phyloP scores from a whole-genome alignment of 2,329 filamentous ascomycete species.

The Teratosphaeriaceae sp. region DNA sequence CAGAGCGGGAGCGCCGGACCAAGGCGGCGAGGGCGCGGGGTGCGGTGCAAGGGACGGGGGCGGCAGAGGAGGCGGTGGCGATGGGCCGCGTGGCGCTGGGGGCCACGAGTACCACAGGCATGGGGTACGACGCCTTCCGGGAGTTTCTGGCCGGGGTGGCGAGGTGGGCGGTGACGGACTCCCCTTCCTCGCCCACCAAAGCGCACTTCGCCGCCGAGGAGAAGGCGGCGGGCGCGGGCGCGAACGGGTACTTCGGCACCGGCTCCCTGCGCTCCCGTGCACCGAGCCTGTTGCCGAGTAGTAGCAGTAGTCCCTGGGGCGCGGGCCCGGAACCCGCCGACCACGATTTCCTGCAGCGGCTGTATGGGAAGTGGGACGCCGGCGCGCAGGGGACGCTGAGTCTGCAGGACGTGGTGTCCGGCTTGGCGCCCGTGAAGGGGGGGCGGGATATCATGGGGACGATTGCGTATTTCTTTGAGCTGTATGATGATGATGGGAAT shows the following conservation, averaged over 20 bases:
- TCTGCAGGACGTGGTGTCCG: constrained; percentile 85
- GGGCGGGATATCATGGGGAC: constrained; percentile 95
- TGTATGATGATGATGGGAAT: constrained; percentile 89
- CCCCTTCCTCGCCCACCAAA: constrained; percentile 55
- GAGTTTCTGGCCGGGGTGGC: constrained; percentile 83
- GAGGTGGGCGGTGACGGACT: constrained; percentile 89
- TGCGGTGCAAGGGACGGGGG: too few relatives aligned
- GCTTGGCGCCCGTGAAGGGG: constrained; percentile 85
- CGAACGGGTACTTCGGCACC: constrained; percentile 50
- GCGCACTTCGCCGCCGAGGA: constrained; percentile 47
- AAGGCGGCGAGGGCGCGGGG: constrained; percentile 54
- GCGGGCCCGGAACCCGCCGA: constrained; percentile 67
- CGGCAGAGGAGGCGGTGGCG: constrained; percentile 53
- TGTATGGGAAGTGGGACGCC: constrained; percentile 85
- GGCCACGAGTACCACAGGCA: constrained; percentile 72
- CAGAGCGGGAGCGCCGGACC: constrained; percentile 57
- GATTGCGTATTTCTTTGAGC: constrained; percentile 95
- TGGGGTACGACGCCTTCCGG: constrained; percentile 96
- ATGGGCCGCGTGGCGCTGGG: constrained; percentile 83
- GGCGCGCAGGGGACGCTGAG: constrained; percentile 71
- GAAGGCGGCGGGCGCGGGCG: constrained; percentile 14
- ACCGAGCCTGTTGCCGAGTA: too few relatives aligned
- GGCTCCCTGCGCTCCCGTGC: background rate
- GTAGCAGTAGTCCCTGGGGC: constrained; percentile 54
- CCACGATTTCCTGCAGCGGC: constrained; percentile 84